A percentile compares a stretch with the other conserved stretches of the same genome.
Conservation (phyloP, 331 rosid genomes). For the Phaseolus coccineus region DNA sequence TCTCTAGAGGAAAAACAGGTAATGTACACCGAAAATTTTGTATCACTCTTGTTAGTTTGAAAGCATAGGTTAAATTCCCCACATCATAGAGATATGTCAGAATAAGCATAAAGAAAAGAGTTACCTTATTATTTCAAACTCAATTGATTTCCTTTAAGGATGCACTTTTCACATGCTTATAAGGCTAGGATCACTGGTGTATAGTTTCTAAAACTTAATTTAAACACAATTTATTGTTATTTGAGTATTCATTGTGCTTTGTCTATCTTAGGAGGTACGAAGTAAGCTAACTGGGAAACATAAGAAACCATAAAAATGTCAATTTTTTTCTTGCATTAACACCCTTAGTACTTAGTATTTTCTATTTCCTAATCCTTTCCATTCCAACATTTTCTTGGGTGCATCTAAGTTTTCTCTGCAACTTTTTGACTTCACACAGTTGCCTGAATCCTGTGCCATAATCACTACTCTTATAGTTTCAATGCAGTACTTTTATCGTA, state of each 20-base stretch:
- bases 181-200: not conserved
- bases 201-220: not conserved
- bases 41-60: constrained; percentile 13
- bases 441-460: constrained; percentile 8
- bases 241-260: not conserved
- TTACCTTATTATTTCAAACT: constrained; percentile 34
- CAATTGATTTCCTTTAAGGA: constrained; percentile 12
- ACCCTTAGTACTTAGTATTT: constrained; percentile 15
- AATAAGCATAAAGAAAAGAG: not conserved
- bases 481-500: constrained; percentile 10
- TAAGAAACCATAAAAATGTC: not conserved
- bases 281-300: not conserved
- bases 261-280: not conserved
- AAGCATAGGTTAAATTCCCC: not conserved
- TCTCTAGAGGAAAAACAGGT: constrained; percentile 84
- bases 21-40: constrained; percentile 20
- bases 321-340: not conserved
- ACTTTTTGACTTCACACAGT: not conserved
- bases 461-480: constrained; percentile 30
- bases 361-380: not conserved
- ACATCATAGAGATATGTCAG: too few relatives aligned
- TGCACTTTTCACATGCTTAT: not conserved
- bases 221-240: not conserved
- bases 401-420: constrained; percentile 2
- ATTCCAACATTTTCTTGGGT: not conserved